These are phyloP conservation scores for Populus ilicifolia DNA, from an alignment of 345 rosid genomes.

Conservation along the genomic window DNA sequence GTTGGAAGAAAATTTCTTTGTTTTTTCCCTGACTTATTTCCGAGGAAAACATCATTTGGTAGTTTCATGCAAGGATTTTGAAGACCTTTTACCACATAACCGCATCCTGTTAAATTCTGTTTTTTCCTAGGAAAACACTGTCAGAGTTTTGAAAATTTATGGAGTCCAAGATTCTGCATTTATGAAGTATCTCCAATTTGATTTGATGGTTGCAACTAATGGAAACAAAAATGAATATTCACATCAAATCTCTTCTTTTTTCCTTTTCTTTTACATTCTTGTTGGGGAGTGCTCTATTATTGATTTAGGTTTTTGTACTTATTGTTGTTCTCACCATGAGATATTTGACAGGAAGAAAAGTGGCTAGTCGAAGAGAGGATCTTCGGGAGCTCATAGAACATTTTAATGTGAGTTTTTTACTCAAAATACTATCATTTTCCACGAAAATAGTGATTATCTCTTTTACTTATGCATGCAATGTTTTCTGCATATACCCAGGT, in stretches of 20 bases:
- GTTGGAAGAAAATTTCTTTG: too few species aligned
- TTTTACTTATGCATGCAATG: not conserved
- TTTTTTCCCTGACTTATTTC: not conserved
- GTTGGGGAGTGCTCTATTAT: slow-evolving; percentile 3
- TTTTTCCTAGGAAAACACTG: not conserved
- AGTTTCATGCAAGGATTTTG: not conserved
- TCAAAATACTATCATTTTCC: not conserved
- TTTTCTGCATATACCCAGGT: not conserved
- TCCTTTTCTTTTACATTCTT: slow-evolving; percentile 1
- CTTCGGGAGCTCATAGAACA: slow-evolving; percentile 84
- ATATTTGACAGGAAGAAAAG: slow-evolving; percentile 63
- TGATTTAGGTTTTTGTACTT: not conserved
- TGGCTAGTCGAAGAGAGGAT: slow-evolving; percentile 67
- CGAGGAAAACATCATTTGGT: not conserved
- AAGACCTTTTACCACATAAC: not conserved
- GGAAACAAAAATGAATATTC: not conserved
- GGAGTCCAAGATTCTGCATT: not conserved
- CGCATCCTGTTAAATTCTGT: not conserved
- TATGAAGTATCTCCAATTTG: not conserved
- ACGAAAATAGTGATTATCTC: not conserved
- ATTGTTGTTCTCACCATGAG: slow-evolving; percentile 15
- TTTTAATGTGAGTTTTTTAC: slow-evolving; percentile 66
- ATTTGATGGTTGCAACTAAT: not conserved
- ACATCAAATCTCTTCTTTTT: not conserved
- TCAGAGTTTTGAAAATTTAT: not conserved